A percentile compares a stretch with the other conserved stretches of the same genome.
These are phyloP conservation scores for Hypoxylon rickii DNA, from an alignment of 495 filamentous ascomycete genomes.

Conservation along the genomic window DNA sequence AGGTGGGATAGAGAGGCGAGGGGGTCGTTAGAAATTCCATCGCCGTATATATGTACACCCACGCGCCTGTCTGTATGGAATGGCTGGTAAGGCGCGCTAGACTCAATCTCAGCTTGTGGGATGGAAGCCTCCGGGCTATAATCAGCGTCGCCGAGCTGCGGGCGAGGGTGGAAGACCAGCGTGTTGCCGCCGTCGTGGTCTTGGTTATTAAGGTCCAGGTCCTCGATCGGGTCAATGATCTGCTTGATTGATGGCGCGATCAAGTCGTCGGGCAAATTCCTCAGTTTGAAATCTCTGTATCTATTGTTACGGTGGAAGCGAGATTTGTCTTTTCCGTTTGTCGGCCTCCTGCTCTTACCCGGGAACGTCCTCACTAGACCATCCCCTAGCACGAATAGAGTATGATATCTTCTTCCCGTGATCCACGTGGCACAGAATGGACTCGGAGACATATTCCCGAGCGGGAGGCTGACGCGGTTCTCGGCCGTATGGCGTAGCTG, in stretches of 20 bases:
- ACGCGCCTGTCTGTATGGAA: conserved; percentile 88
- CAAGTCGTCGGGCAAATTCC: conserved; percentile 56
- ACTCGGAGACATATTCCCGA: conserved; percentile 47
- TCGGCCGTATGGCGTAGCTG: conserved; percentile 82
- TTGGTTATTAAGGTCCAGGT: conserved; percentile 51
- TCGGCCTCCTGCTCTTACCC: conserved; percentile 55
- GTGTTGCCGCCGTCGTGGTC: conserved; percentile 51
- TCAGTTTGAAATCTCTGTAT: conserved; percentile 68
- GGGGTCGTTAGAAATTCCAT: conserved; percentile 8
- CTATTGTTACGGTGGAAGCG: conserved; percentile 52
- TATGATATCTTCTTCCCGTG: conserved; percentile 55
- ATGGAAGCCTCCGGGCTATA: conserved; percentile 58
- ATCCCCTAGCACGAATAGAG: conserved; percentile 61
- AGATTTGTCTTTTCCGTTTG: conserved; percentile 53
- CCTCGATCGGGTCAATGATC: conserved; percentile 53
- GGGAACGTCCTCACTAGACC: conserved; percentile 70
- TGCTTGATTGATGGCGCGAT: conserved; percentile 49
- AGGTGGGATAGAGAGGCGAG: conserved; percentile 39
- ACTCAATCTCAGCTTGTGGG: conserved; percentile 90
- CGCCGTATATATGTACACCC: conserved; percentile 64
- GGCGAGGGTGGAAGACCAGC: conserved; percentile 44
- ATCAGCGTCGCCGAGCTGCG: conserved; percentile 35
- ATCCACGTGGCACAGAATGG: conserved; percentile 63
- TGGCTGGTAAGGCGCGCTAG: conserved; percentile 85
- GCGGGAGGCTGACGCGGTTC: conserved; percentile 77